Percentiles rank a stretch among this genome's conserved stretches.
phyloP scores from a whole-genome alignment of 768 basidiomycete species.

The Panaeolus cyanescens region DNA sequence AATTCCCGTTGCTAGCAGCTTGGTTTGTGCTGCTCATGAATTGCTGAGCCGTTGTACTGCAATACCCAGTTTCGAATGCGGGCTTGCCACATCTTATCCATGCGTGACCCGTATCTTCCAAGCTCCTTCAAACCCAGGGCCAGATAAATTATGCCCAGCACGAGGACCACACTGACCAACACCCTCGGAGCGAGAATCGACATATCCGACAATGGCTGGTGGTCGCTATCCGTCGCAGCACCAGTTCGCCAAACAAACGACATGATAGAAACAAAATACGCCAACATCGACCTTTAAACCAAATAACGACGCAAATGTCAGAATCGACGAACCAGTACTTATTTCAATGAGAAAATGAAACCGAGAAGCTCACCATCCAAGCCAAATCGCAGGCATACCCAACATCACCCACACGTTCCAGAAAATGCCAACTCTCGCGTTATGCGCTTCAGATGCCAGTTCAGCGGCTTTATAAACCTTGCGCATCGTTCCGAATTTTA shows the following conservation, averaged over 20 bases:
- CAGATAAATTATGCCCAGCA: too few relatives aligned
- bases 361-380: conserved; percentile 46
- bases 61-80: too few relatives aligned
- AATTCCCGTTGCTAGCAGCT: too few relatives aligned
- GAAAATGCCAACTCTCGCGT: conserved; percentile 20
- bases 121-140: too few relatives aligned
- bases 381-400: conserved; percentile 62
- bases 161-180: too few relatives aligned
- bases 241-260: conserved; percentile 26
- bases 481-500: conserved; percentile 65
- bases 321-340: not conserved
- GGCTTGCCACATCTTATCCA: too few relatives aligned
- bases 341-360: not conserved
- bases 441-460: conserved; percentile 59
- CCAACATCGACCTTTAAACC: conserved; percentile 24
- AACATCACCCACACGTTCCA: conserved; percentile 70
- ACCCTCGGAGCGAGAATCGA: too few relatives aligned
- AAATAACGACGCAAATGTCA: too few relatives aligned
- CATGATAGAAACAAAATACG: conserved; percentile 26
- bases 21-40: too few relatives aligned
- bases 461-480: conserved; percentile 58
- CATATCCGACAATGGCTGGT: too few relatives aligned
- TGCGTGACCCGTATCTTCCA: too few relatives aligned
- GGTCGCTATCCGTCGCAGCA: conserved; percentile 1
- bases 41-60: too few relatives aligned